Percentiles rank a stretch among this genome's conserved stretches.
These are phyloP conservation scores for Pyracantha coccinea DNA, from an alignment of 331 rosid genomes.

Conservation along the genomic window DNA sequence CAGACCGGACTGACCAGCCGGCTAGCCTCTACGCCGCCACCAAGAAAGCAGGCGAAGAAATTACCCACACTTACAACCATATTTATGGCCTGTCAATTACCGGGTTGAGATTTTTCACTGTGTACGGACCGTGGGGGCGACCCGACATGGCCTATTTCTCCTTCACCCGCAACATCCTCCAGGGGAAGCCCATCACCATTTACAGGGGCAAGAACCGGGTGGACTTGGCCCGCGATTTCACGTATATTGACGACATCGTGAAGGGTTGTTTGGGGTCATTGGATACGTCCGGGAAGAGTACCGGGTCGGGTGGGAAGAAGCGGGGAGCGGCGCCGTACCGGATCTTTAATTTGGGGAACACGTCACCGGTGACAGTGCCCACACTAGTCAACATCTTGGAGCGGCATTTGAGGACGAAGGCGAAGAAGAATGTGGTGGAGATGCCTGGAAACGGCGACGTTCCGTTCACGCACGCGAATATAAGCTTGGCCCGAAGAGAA, in stretches of 20 bases:
- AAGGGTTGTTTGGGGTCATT: conserved; percentile 78
- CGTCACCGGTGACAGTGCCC: conserved; percentile 66
- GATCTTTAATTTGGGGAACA: conserved; percentile 37
- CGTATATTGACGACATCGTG: conserved; percentile 78
- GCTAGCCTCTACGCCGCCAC: conserved; percentile 87
- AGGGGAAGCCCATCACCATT: conserved; percentile 76
- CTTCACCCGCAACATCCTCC: conserved; percentile 72
- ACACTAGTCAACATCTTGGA: conserved; percentile 67
- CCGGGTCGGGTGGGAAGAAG: conserved; percentile 86
- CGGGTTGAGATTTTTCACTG: conserved; percentile 74
- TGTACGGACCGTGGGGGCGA: conserved; percentile 91
- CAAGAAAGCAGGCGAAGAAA: conserved; percentile 93
- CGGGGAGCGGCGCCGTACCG: conserved; percentile 61
- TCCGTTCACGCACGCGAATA: conserved; percentile 74
- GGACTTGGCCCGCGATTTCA: conserved; percentile 77
- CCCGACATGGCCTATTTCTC: conserved; percentile 93
- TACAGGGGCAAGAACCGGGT: conserved; percentile 71
- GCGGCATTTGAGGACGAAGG: conserved; percentile 64
- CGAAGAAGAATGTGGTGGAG: conserved; percentile 58
- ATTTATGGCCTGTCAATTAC: conserved; percentile 77
- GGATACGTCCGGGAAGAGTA: conserved; percentile 67
- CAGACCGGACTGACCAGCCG: conserved; percentile 77
- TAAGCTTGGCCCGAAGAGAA: conserved; percentile 45
- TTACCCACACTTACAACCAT: conserved; percentile 85
- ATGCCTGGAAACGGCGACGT: conserved; percentile 94